Evolutionary conservation across 75 land plant genomes (phyloP), one percentile per base, ranked within the genome.

Genomic region (Cupressus sempervirens): DNA sequence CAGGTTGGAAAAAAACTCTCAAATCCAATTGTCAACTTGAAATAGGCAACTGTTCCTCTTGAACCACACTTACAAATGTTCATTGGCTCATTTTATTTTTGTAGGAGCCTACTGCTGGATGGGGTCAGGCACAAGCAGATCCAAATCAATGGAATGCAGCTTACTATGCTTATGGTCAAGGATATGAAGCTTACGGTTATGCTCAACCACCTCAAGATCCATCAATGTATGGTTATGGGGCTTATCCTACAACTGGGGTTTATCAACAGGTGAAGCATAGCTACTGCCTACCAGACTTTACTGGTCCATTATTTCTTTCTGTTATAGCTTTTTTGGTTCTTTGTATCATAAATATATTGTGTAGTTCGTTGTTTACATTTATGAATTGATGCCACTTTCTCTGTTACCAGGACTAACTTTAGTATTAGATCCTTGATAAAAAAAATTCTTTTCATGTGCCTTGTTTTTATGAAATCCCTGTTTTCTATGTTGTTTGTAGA

Each of bases 101-200:
- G 82, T 86, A 94, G 95, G 93, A 93, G 14, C 67, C 86, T 81
- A 8, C 89, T 67, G 92, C 89, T 84, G 86, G 84, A 53, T 98
- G 95, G 97, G 94, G 93, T 79, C 91, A 90, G 86, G 76, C 80
- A 7, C 96, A 93, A 86, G 89, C 88, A 77, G 99, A 98, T 88
- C 93, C 96, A 74, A 92, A 80, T 77, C 99, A 96, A 85, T 98
- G 96, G 98, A 89, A 84, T 83, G 89, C 88, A 82, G 92, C 93
- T 82, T 93, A 93, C 76, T 96, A 93, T 93, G 93, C 92, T 54
- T 98, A 96, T 88, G 93, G 93, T 76, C 94, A 91, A 81, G 94
- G 95, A 4, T 98, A 98, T 87, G 96, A 96, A 84, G 87, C 93
- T 32, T 95, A 98, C 89, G 92, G 92, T 36, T 97, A 94, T 87